phyloP scores from a whole-genome alignment of 306 rosid species.

The Pachyrhizus erosus region DNA sequence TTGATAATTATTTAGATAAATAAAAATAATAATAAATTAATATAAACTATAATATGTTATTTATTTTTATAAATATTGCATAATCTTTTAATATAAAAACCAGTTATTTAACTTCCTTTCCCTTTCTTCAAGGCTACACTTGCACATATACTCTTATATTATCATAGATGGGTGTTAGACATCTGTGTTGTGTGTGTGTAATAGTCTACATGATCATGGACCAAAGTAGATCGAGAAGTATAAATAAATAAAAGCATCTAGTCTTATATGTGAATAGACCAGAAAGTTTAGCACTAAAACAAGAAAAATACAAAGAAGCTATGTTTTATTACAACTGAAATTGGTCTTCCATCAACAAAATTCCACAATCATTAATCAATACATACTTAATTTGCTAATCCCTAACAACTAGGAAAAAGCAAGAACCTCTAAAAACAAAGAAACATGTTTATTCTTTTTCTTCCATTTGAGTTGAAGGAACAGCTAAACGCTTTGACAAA shows the following conservation, averaged over 20 bases:
- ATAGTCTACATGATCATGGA: not conserved
- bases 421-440: not conserved
- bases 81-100: too few relatives aligned
- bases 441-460: constrained; percentile 34
- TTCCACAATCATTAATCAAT: not conserved
- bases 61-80: too few relatives aligned
- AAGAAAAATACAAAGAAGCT: not conserved
- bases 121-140: too few relatives aligned
- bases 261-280: not conserved
- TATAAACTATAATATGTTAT: too few relatives aligned
- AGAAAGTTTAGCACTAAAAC: not conserved
- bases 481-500: constrained; percentile 20
- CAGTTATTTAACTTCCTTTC: too few relatives aligned
- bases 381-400: constrained; percentile 40
- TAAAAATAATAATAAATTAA: too few relatives aligned
- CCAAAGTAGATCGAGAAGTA: not conserved
- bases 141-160: too few relatives aligned
- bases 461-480: constrained; percentile 35
- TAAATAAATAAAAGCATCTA: not conserved
- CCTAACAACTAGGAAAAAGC: constrained; percentile 41
- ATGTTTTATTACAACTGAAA: constrained; percentile 39
- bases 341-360: constrained; percentile 13
- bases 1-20: too few relatives aligned
- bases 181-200: too few relatives aligned
- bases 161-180: too few relatives aligned